Conservation (phyloP, 169 alveolate species). For the Plasmodium vinckei region DNA sequence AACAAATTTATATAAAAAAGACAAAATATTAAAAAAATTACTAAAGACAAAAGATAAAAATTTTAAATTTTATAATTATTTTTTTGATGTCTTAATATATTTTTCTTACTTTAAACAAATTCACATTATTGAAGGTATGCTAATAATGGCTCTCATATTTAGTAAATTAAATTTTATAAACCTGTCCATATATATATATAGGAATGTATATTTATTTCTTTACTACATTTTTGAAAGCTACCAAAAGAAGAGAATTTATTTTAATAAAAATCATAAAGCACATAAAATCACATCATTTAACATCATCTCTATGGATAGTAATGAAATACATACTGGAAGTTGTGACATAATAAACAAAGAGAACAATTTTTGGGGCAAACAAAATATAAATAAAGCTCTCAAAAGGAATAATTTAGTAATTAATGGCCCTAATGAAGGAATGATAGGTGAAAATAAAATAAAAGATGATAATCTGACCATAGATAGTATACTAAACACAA, state of each 20-base stretch:
- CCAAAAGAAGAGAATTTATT: slow-evolving; percentile 43
- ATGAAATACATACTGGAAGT: not conserved
- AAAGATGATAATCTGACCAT: not conserved
- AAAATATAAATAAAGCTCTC: not conserved
- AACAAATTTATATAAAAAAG: slow-evolving; percentile 48
- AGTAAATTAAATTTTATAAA: slow-evolving; percentile 53
- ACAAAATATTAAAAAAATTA: slow-evolving; percentile 34
- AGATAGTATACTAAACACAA: no score
- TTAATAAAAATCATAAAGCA: slow-evolving; percentile 33
- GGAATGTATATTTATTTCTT: slow-evolving; percentile 55
- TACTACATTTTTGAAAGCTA: slow-evolving; percentile 56
- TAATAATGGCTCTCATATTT: slow-evolving; percentile 52
- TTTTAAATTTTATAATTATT: slow-evolving; percentile 57
- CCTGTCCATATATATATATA: slow-evolving; percentile 44
- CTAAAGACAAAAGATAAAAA: slow-evolving; percentile 41
- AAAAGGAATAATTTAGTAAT: not conserved
- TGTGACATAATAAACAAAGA: not conserved
- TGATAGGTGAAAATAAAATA: not conserved
- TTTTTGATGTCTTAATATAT: slow-evolving; percentile 72
- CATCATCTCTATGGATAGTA: not conserved
- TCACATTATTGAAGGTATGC: slow-evolving; percentile 47
- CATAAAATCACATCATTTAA: slow-evolving; percentile 46
- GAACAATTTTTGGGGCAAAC: not conserved
- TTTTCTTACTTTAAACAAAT: slow-evolving; percentile 73
- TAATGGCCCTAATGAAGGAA: not conserved